These are phyloP conservation scores for Lachnellula occidentalis DNA, from an alignment of 2,329 filamentous ascomycete species.

Conservation along the genomic window DNA sequence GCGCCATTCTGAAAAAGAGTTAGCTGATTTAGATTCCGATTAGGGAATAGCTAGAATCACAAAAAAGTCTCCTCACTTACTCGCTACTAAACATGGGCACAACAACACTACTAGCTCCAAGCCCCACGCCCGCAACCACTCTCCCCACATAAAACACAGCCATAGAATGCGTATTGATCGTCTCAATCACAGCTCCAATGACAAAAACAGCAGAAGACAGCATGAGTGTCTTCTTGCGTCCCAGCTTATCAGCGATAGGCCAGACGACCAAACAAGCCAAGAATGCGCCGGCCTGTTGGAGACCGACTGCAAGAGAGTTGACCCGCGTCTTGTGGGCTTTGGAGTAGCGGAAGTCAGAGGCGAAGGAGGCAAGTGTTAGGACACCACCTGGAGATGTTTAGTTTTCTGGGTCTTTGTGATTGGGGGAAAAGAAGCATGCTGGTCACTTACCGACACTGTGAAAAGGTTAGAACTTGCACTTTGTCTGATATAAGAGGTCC, in stretches of 20 bases:
- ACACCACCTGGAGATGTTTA: constrained; percentile 35
- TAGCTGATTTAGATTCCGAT: no score
- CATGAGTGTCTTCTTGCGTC: constrained; percentile 38
- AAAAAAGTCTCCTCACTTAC: not conserved
- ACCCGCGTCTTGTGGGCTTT: constrained; percentile 35
- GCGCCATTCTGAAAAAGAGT: constrained; percentile 30
- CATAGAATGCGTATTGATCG: constrained; percentile 37
- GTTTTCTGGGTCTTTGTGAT: not conserved
- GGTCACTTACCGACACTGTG: constrained; percentile 29
- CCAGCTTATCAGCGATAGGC: constrained; percentile 41
- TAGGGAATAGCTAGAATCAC: no score
- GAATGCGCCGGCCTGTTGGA: constrained; percentile 47
- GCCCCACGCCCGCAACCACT: constrained; percentile 42
- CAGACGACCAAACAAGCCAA: constrained; percentile 45
- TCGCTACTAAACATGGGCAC: constrained; percentile 40
- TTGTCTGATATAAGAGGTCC: not conserved
- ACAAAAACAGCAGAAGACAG: constrained; percentile 34
- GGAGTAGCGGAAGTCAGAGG: constrained; percentile 39
- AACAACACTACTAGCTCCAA: constrained; percentile 40
- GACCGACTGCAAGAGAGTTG: constrained; percentile 42
- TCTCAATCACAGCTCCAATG: constrained; percentile 37
- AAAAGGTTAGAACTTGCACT: constrained; percentile 13
- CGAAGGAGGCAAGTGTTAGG: constrained; percentile 39
- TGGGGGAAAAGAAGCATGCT: not conserved
- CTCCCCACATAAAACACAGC: constrained; percentile 39